Base-by-base conservation (phyloP, 345 rosid species). In the Physaria fendleri region DNA sequence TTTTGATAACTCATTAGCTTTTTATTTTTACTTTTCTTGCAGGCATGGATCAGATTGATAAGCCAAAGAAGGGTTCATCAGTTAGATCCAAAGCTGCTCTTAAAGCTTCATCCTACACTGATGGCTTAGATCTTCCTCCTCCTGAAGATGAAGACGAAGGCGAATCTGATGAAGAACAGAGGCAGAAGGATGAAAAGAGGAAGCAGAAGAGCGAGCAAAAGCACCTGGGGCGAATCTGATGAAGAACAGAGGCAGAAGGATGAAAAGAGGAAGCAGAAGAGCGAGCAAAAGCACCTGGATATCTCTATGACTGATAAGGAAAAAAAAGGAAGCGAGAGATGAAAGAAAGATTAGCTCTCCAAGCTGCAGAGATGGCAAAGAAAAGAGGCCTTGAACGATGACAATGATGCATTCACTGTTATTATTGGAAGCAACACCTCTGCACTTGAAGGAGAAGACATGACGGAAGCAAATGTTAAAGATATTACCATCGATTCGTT, bases 71-170 rank as follows among this genome's bases (percentile, higher is more conserved):
- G 62, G 91, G 75, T 12, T 70, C 88, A 5, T 71, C 89, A 68
- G 55, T 82, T 2, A 85, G 83, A 76, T 40, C 84, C 14, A 92
- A 74, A 63, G 64, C 76, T 5, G 76, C 69, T 58, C 62, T 78
- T 2, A 83, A 85, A 42, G 54, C 51, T 48, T 42, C 83, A 0
- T 76, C 97, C 25, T 93, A 93, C 59, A 85, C 74, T 2, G 99
- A 89, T 58, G 97, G 77, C 4, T 62, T 85, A 22, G 99, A 89
- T 75, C 94, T 93, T 52, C 97, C 95, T 64, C 87, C 97, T 8
- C 79, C 97, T 70, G 97, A 83, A 1, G 97, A 83, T 0, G 97
- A 86, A 60, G 96, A 84, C 0, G 88, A 76, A 0, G 80, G 37
- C 21, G 74, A 27, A 5, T 71, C 85, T 4, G 87, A 67, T 12